phyloP scores from a whole-genome alignment of 2,329 filamentous ascomycete genomes.

The Passalora sequoiae region DNA sequence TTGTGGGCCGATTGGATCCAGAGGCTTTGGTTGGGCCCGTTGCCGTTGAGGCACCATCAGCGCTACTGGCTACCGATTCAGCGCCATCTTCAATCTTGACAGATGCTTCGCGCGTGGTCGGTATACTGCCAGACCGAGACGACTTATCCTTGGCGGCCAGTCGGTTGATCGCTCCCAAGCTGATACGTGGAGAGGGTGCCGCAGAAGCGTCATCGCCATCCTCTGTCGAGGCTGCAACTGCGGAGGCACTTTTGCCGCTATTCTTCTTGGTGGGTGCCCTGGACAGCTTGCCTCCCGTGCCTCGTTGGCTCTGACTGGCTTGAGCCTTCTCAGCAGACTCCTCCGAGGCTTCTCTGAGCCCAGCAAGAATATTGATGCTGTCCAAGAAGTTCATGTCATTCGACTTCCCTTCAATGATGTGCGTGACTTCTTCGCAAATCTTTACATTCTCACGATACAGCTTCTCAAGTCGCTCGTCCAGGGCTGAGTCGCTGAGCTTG shows the following conservation, averaged over 20 bases:
- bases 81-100: slow-evolving; percentile 48
- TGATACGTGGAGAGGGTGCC: slow-evolving; percentile 32
- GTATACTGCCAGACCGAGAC: slow-evolving; percentile 40
- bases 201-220: slow-evolving; percentile 30
- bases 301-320: slow-evolving; percentile 22
- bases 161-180: slow-evolving; percentile 21
- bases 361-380: slow-evolving; percentile 44
- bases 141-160: slow-evolving; percentile 35
- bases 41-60: slow-evolving; percentile 37
- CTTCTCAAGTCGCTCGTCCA: slow-evolving; percentile 44
- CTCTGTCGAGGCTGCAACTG: slow-evolving; percentile 24
- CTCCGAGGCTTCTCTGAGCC: slow-evolving; percentile 45
- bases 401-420: slow-evolving; percentile 41
- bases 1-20: slow-evolving; percentile 21
- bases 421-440: slow-evolving; percentile 42
- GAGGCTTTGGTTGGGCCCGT: slow-evolving; percentile 29
- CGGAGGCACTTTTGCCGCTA: slow-evolving; percentile 18
- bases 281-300: slow-evolving; percentile 26
- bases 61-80: slow-evolving; percentile 40
- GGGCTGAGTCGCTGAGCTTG: slow-evolving; percentile 31
- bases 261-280: slow-evolving; percentile 26
- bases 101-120: slow-evolving; percentile 44
- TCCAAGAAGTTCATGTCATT: slow-evolving; percentile 40
- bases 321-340: slow-evolving; percentile 35
- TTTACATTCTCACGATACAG: slow-evolving; percentile 47